These are phyloP conservation scores for Ammopiptanthus mongolicus DNA, from an alignment of 306 rosid genomes.

Conservation along the genomic window DNA sequence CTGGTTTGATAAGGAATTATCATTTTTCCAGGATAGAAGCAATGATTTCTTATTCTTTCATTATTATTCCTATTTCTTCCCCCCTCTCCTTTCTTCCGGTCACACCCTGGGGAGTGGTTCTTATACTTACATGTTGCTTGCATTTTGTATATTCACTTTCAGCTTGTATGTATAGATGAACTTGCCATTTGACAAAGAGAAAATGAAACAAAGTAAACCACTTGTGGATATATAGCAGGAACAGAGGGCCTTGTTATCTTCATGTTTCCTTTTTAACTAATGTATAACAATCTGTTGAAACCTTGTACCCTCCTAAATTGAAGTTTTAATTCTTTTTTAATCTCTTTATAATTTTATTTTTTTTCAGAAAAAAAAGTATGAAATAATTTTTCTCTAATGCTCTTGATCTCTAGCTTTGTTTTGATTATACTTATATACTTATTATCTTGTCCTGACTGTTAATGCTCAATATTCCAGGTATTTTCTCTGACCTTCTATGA, in stretches of 20 bases:
- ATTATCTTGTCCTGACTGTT: slow-evolving; percentile 51
- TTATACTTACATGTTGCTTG: slow-evolving; percentile 1
- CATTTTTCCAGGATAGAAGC: background rate
- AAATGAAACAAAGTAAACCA: background rate
- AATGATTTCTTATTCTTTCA: background rate
- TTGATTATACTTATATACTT: background rate
- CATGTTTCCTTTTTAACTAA: background rate
- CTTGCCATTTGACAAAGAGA: background rate
- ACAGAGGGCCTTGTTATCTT: background rate
- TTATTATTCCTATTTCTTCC: background rate
- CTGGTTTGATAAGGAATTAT: background rate
- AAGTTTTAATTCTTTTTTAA: background rate
- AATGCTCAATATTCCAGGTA: slow-evolving; percentile 93
- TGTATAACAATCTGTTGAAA: background rate
- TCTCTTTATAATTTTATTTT: slow-evolving; percentile 5
- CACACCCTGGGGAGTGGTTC: slow-evolving; percentile 6
- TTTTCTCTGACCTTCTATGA: slow-evolving; percentile 96
- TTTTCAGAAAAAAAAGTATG: background rate
- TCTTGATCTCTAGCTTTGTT: slow-evolving; percentile 18
- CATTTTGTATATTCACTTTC: slow-evolving; percentile 9
- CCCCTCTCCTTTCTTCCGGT: background rate
- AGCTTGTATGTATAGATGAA: slow-evolving; percentile 9
- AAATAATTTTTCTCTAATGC: background rate
- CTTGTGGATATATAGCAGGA: no score
- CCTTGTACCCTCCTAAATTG: background rate